Percentiles rank a stretch among this genome's conserved stretches.
These are phyloP conservation scores for Catharanthus roseus DNA, from an alignment of 257 asterid genomes.

Conservation along the genomic window DNA sequence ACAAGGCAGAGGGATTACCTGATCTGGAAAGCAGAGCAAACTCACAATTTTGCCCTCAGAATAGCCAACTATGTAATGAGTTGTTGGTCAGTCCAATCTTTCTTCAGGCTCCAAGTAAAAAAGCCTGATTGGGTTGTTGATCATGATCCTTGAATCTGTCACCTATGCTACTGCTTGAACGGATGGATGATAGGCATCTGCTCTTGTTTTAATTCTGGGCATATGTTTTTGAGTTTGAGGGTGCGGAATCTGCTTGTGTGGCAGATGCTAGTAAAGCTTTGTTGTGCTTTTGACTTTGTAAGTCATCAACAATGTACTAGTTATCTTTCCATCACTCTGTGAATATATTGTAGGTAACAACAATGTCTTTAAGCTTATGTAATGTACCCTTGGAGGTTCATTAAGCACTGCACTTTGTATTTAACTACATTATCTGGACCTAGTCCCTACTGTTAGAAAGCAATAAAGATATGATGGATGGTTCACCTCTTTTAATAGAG, in stretches of 20 bases:
- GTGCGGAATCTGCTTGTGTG: constrained; percentile 8
- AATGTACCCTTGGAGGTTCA: neutral
- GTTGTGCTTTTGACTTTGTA: neutral
- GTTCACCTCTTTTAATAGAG: neutral
- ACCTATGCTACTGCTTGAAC: neutral
- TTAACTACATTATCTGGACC: neutral
- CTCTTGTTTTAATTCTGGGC: constrained; percentile 6
- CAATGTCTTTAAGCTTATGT: neutral
- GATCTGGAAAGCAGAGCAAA: neutral
- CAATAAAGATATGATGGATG: neutral
- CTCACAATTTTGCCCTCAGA: constrained; percentile 5
- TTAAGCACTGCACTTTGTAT: neutral
- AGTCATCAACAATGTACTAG: neutral
- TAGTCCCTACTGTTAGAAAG: neutral
- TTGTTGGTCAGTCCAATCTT: too few species aligned
- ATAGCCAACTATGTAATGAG: neutral
- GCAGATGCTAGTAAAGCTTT: constrained; percentile 1
- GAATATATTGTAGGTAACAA: constrained; percentile 11
- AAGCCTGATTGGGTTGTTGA: neutral
- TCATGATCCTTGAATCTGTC: neutral
- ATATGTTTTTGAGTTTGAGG: constrained; percentile 6
- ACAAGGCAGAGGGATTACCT: neutral
- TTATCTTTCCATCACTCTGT: neutral
- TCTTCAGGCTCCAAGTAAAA: neutral
- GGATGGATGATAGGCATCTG: constrained; percentile 14